A percentile compares a stretch with the other conserved stretches of the same genome.
Evolutionary conservation across 805 yeast species (phyloP).

Genomic region (Peterozyma toletana): DNA sequence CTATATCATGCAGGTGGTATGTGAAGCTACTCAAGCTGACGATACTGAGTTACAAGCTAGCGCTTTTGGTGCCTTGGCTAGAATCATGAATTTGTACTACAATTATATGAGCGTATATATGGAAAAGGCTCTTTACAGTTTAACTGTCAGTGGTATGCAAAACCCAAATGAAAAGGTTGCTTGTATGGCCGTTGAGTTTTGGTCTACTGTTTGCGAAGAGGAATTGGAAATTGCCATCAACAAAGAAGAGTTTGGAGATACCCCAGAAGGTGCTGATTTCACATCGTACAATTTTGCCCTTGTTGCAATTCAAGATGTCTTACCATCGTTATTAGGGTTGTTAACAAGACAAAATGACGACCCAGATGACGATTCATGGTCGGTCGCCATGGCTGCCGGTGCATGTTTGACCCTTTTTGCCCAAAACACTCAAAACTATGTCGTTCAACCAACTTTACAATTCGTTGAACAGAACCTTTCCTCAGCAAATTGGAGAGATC

Average conservation of each 20-base stretch:
- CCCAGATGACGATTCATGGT: conserved; percentile 95
- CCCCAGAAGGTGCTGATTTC: conserved; percentile 32
- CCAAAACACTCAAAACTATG: conserved; percentile 78
- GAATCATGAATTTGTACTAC: conserved; percentile 86
- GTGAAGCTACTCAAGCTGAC: conserved; percentile 95
- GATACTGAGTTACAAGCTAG: conserved; percentile 82
- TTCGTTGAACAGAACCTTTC: conserved; percentile 75
- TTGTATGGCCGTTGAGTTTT: conserved; percentile 97
- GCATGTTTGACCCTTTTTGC: conserved; percentile 94
- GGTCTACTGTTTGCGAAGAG: conserved; percentile 99
- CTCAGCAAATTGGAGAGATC: conserved; percentile 65
- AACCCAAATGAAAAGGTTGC: conserved; percentile 78
- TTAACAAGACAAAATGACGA: conserved; percentile 88
- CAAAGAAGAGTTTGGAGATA: conserved; percentile 52
- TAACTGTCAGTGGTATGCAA: conserved; percentile 90
- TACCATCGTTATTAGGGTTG: conserved; percentile 77
- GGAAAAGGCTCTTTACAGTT: conserved; percentile 91
- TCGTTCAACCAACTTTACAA: conserved; percentile 75
- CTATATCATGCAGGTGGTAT: conserved; percentile 96
- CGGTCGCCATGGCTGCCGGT: conserved; percentile 97
- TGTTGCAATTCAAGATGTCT: conserved; percentile 74
- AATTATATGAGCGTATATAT: conserved; percentile 86
- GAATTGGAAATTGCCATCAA: conserved; percentile 77
- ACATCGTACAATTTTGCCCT: conserved; percentile 75
- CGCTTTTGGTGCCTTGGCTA: conserved; percentile 92